A percentile compares a stretch with the other conserved stretches of the same genome.
Conservation (phyloP, 371 early-diverging fungal species). For the Lichtheimia ramosa region DNA sequence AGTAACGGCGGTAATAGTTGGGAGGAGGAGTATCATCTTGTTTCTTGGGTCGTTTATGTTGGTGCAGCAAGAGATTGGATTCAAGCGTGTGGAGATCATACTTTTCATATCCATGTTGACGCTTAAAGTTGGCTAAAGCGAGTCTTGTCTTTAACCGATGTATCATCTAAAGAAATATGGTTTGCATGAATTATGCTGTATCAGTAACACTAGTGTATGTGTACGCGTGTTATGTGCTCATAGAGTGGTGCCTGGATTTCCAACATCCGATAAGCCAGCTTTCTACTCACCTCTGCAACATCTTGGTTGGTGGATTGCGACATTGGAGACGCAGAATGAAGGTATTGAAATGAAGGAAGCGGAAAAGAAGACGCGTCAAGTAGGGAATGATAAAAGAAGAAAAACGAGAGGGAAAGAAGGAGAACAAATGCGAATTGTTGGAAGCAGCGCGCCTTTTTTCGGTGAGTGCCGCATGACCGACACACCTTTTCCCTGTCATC, state of each 20-base stretch:
- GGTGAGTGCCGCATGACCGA: conserved; percentile 1
- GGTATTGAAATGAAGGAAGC: not conserved
- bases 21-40: conserved; percentile 3
- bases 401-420: conserved; percentile 1
- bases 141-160: conserved; percentile 31
- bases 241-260: not conserved
- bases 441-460: not conserved
- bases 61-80: conserved; percentile 16
- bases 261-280: not conserved
- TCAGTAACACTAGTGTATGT: not conserved
- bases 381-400: not conserved
- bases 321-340: conserved; percentile 1
- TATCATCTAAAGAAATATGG: conserved; percentile 20
- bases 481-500: no score
- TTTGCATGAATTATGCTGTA: conserved; percentile 1
- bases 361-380: conserved; percentile 1
- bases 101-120: conserved; percentile 34
- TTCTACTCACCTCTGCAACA: conserved; percentile 12
- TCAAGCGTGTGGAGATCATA: conserved; percentile 32
- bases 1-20: conserved; percentile 28
- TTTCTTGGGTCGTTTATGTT: conserved; percentile 4
- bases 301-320: conserved; percentile 5
- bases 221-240: not conserved
- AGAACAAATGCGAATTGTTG: not conserved
- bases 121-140: conserved; percentile 34